Base-by-base conservation (phyloP, 2,329 filamentous ascomycete species). In the Calonectria hongkongensis region DNA sequence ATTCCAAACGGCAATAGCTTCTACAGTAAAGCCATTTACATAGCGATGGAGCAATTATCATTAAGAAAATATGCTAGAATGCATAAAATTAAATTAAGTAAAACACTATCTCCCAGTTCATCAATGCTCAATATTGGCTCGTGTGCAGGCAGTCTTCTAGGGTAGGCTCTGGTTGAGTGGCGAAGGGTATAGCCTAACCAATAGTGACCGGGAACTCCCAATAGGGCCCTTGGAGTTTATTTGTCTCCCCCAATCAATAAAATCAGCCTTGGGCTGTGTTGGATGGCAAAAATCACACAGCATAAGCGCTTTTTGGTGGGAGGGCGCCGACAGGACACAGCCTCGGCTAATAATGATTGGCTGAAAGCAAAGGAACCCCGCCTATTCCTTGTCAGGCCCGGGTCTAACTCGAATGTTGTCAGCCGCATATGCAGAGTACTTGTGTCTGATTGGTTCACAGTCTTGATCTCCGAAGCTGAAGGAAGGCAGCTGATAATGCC, bases 361-460 rank as follows among this genome's bases (percentile, higher is more conserved):
- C 54, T 25, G 21, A 3, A 5, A 18, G 21, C 54, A 60, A 60
- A 60, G 10, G 54, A 48, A 48, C 39, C 36, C 54, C 21, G 21
- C 33, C 54, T 27, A 60, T 58, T 18, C 54, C 54, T 10, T 41
- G 33, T 60, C 21, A 10, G 16, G 54, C 36, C 33, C 39, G n/a
- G n/a, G 12, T 7, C 54, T 41, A 21, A 33, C 33, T 41, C 27
- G 36, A 2, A 27, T 39, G 1, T 60, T 25, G 45, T n/a, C 2
- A 54, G 50, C 50, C 50, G 33, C 50, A 54, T 25, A 63, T 63
- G 58, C 39, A 63, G 39, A 63, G 58, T 63, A 33, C 58, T 47
- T 63, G 41, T 63, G 58, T 25, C 39, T 63, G 16, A 63, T 63
- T 63, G 58, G 58, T 27, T 33, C 39, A 36, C 33, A 18, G 10